phyloP scores from a whole-genome alignment of 176 grass and related monocot species.

The Juncus inflexus region DNA sequence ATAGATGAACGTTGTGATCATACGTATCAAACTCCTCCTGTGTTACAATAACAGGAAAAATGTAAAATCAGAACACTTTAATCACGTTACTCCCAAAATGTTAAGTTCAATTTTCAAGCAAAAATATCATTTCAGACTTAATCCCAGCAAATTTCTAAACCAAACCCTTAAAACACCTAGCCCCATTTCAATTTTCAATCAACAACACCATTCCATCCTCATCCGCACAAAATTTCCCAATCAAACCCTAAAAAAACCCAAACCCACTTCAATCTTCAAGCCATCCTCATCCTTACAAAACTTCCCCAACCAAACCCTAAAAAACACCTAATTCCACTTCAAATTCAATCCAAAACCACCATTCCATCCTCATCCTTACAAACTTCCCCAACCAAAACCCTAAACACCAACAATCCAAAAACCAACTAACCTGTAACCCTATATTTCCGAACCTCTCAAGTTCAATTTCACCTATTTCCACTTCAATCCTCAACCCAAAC shows the following conservation, averaged over 20 bases:
- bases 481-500: background rate
- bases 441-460: background rate
- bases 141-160: background rate
- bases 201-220: too few relatives aligned
- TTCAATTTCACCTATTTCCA: too few relatives aligned
- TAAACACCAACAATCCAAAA: background rate
- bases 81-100: background rate
- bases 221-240: too few relatives aligned
- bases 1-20: slow-evolving; percentile 80
- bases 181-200: too few relatives aligned
- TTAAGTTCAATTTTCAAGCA: background rate
- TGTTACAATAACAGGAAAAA: slow-evolving; percentile 16
- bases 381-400: background rate
- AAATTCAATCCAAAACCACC: too few relatives aligned
- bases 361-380: background rate
- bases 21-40: slow-evolving; percentile 96
- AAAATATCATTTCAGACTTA: slow-evolving; percentile 7
- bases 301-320: background rate
- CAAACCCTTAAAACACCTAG: background rate
- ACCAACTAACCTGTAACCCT: background rate
- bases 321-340: too few relatives aligned
- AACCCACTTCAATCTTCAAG: background rate
- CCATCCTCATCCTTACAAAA: background rate
- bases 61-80: background rate
- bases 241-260: background rate